A percentile compares a stretch with the other conserved stretches of the same genome.
phyloP scores from a whole-genome alignment of 108 stramenopile species.

The Asterionellopsis glacialis region DNA sequence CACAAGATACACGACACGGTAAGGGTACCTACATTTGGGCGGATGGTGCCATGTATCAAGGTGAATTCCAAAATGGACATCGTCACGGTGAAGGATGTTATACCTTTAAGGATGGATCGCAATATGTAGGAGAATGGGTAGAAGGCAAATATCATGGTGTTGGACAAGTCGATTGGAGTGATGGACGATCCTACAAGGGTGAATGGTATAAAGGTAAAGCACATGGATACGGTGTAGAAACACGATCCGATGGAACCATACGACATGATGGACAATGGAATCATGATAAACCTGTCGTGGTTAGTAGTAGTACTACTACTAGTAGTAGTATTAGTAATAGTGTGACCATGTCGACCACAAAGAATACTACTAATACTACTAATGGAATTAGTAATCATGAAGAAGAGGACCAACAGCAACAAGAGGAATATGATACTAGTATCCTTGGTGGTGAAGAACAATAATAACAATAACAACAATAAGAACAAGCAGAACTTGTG shows the following conservation, averaged over 20 bases:
- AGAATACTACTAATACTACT: too few species aligned
- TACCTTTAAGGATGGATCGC: conserved; percentile 15
- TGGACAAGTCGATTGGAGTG: conserved; percentile 25
- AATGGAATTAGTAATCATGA: too few species aligned
- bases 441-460: too few species aligned
- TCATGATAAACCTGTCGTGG: conserved; percentile 23
- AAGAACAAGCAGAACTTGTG: too few species aligned
- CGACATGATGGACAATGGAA: conserved; percentile 41
- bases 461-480: too few species aligned
- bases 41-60: conserved; percentile 46
- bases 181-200: conserved; percentile 31
- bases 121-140: conserved; percentile 19
- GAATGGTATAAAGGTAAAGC: conserved; percentile 34
- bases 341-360: too few species aligned
- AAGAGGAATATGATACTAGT: too few species aligned
- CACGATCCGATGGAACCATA: conserved; percentile 28
- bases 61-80: conserved; percentile 35
- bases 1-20: conserved; percentile 40
- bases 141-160: conserved; percentile 28
- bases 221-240: conserved; percentile 32
- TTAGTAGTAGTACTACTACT: too few species aligned
- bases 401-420: not conserved
- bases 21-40: conserved; percentile 34
- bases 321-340: too few species aligned
- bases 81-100: conserved; percentile 4